Percentiles rank a stretch among this genome's conserved stretches.
These are phyloP conservation scores for Gyromitra esculenta DNA, from an alignment of 2,329 filamentous ascomycete genomes.

Conservation along the genomic window DNA sequence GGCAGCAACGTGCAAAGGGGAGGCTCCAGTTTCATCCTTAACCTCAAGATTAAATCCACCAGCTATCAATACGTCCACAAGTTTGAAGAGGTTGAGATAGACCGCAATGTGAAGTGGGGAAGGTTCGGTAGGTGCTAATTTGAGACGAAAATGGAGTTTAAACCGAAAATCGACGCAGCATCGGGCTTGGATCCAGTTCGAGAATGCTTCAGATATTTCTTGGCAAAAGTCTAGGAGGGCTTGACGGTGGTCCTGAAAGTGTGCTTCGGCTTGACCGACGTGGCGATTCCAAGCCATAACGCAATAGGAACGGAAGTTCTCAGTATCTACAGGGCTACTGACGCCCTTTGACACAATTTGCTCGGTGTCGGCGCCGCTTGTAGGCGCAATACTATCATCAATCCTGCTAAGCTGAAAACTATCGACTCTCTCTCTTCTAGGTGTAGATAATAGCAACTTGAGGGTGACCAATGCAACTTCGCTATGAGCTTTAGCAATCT, in stretches of 20 bases:
- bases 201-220: background rate
- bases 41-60: background rate
- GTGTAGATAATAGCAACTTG: background rate
- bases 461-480: conserved; percentile 12
- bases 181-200: conserved; percentile 18
- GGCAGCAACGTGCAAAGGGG: conserved; percentile 35
- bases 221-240: conserved; percentile 4
- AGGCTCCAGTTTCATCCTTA: conserved; percentile 27
- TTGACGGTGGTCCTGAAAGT: background rate
- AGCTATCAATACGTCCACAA: background rate
- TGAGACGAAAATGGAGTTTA: conserved; percentile 21
- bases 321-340: background rate
- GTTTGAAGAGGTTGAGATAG: conserved; percentile 15
- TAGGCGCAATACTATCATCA: background rate
- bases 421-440: background rate
- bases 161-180: conserved; percentile 25
- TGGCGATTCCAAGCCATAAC: conserved; percentile 12
- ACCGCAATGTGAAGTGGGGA: conserved; percentile 14
- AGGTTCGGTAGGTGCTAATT: background rate
- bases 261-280: background rate
- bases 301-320: conserved; percentile 4
- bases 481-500: conserved; percentile 2
- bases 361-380: too few relatives aligned
- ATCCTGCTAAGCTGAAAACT: background rate
- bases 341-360: background rate